A percentile compares a stretch with the other conserved stretches of the same genome.
These are phyloP conservation scores for Penicillium sp. DNA, from an alignment of 2,329 filamentous ascomycete genomes.

Conservation along the genomic window DNA sequence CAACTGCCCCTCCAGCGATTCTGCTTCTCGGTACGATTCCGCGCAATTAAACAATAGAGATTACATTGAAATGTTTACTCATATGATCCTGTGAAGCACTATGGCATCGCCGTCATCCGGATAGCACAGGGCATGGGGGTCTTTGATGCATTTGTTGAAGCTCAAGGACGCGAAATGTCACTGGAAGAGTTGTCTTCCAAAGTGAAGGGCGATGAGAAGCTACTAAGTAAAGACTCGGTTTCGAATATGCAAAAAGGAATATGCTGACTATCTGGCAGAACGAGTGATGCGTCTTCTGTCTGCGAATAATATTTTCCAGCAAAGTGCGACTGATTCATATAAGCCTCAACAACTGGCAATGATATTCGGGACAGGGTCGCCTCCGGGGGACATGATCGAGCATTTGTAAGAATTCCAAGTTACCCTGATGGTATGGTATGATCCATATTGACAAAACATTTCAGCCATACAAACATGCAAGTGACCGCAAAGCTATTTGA, in stretches of 20 bases:
- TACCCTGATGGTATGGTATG: background rate
- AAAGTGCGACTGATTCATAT: conserved; percentile 11
- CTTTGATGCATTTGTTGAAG: conserved; percentile 23
- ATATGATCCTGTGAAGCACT: background rate
- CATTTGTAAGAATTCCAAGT: conserved; percentile 22
- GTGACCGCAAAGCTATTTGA: conserved; percentile 24
- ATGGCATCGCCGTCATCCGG: conserved; percentile 9
- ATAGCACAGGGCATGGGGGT: conserved; percentile 26
- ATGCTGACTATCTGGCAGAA: conserved; percentile 12
- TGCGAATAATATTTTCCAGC: conserved; percentile 18
- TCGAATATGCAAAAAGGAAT: background rate
- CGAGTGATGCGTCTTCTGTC: conserved; percentile 25
- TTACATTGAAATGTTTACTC: background rate
- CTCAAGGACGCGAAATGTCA: conserved; percentile 6
- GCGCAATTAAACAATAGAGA: background rate
- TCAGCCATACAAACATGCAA: conserved; percentile 17
- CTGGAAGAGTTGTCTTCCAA: conserved; percentile 15
- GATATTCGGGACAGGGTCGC: conserved; percentile 10
- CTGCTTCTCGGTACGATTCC: background rate
- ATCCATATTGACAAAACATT: background rate
- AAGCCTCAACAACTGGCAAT: conserved; percentile 18
- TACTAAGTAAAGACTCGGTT: background rate
- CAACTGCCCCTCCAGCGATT: background rate
- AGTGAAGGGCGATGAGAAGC: background rate
- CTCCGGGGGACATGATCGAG: conserved; percentile 17